phyloP scores from a whole-genome alignment of 257 asterid species.

The Cinchona pubescens region DNA sequence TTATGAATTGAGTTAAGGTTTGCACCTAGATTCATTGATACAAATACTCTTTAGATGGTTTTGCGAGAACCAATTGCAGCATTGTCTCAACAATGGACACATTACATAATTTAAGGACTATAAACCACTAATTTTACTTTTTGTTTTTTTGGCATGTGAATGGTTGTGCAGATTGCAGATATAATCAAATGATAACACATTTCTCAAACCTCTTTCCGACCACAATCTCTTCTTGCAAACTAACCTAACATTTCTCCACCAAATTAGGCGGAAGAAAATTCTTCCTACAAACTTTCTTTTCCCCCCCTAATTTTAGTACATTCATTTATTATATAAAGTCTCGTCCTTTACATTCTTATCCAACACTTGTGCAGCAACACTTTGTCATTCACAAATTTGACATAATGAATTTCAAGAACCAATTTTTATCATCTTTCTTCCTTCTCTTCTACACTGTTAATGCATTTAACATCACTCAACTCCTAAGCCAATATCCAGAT shows the following conservation, averaged over 20 bases:
- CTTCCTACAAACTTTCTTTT: not conserved
- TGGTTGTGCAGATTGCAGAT: not conserved
- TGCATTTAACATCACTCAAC: constrained; percentile 53
- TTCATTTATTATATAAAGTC: constrained; percentile 6
- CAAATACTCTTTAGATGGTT: too few relatives aligned
- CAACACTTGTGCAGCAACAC: too few relatives aligned
- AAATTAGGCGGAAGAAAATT: constrained; percentile 3
- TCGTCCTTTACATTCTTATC: not conserved
- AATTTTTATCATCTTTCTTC: constrained; percentile 34
- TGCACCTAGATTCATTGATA: too few relatives aligned
- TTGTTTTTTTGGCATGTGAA: not conserved
- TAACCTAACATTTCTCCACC: constrained; percentile 15
- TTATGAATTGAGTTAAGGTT: not conserved
- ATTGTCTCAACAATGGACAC: not conserved
- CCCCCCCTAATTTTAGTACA: not conserved
- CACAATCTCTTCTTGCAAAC: constrained; percentile 1
- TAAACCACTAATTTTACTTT: not conserved
- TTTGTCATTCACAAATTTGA: not conserved
- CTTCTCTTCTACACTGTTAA: constrained; percentile 27
- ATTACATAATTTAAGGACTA: not conserved
- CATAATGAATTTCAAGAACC: constrained; percentile 32
- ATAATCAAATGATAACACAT: too few relatives aligned
- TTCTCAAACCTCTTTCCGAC: constrained; percentile 6
- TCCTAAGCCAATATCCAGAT: constrained; percentile 38
- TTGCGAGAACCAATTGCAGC: too few relatives aligned